Conservation (phyloP, 768 basidiomycete genomes). For the Mycena rebaudengoi region DNA sequence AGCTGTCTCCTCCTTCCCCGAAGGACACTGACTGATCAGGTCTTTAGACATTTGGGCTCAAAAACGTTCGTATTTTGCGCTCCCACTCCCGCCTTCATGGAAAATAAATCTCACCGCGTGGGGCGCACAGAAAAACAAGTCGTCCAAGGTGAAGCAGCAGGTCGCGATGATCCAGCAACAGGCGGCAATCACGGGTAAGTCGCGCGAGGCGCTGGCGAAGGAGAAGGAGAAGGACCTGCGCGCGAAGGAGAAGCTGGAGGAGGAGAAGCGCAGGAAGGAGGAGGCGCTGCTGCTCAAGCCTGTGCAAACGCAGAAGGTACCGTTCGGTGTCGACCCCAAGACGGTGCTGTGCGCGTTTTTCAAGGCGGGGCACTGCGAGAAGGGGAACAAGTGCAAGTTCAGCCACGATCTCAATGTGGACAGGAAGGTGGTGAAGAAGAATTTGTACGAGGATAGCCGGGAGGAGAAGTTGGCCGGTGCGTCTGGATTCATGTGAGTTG, state of each 20-base stretch:
- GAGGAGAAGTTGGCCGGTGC: constrained; percentile 81
- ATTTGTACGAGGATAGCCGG: constrained; percentile 88
- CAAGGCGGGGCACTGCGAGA: constrained; percentile 93
- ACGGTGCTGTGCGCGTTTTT: constrained; percentile 91
- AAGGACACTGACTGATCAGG: constrained; percentile 40
- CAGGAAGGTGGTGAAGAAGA: constrained; percentile 94
- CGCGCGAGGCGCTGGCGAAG: constrained; percentile 79
- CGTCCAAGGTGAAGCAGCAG: constrained; percentile 89
- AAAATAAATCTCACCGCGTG: neutral
- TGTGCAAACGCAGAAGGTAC: constrained; percentile 84
- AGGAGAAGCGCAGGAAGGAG: constrained; percentile 86
- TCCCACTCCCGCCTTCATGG: too few relatives aligned
- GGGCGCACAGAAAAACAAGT: constrained; percentile 85
- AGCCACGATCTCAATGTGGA: constrained; percentile 92
- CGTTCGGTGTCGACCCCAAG: constrained; percentile 97
- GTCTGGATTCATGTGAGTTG: constrained; percentile 30
- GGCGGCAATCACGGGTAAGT: constrained; percentile 78
- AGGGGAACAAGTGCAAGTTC: constrained; percentile 96
- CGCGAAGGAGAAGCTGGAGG: constrained; percentile 78
- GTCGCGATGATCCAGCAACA: constrained; percentile 85
- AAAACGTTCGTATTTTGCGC: constrained; percentile 81
- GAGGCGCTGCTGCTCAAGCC: constrained; percentile 86
- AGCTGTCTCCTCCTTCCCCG: constrained; percentile 12
- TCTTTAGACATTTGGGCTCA: constrained; percentile 84
- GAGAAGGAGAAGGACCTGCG: constrained; percentile 85